Percentiles rank a stretch among this genome's conserved stretches.
phyloP scores from a whole-genome alignment of 1,139 yeast species.

The Saccharomyces hybrid region DNA sequence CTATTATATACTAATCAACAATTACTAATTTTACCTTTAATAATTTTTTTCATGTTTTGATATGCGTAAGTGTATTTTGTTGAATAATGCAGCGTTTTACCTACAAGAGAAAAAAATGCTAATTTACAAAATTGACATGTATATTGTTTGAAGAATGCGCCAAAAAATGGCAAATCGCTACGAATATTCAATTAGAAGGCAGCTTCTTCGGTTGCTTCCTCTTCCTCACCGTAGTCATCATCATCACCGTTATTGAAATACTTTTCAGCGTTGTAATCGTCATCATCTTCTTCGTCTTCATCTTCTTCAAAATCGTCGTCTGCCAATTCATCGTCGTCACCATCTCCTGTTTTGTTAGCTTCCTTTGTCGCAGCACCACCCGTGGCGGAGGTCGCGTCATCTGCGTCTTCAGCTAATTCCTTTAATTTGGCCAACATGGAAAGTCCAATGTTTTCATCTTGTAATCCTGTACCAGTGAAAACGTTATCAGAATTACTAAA shows the following conservation, averaged over 20 bases:
- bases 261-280: slow-evolving; percentile 72
- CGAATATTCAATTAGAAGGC: slow-evolving; percentile 43
- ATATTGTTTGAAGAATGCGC: background rate
- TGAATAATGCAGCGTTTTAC: too few relatives aligned
- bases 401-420: slow-evolving; percentile 52
- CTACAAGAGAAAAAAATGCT: background rate
- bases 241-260: slow-evolving; percentile 56
- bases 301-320: slow-evolving; percentile 73
- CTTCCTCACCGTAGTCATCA: slow-evolving; percentile 45
- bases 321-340: slow-evolving; percentile 52
- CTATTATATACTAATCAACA: too few relatives aligned
- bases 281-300: slow-evolving; percentile 63
- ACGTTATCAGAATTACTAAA: slow-evolving; percentile 42
- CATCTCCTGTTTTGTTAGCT: slow-evolving; percentile 63
- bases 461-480: slow-evolving; percentile 23
- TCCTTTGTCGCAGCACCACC: slow-evolving; percentile 58
- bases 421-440: slow-evolving; percentile 53
- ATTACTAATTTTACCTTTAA: background rate
- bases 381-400: slow-evolving; percentile 38
- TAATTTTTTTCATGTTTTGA: background rate
- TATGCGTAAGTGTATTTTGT: too few relatives aligned
- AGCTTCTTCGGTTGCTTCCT: slow-evolving; percentile 53
- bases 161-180: background rate
- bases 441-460: slow-evolving; percentile 36
- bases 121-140: background rate